Conservation (phyloP, 768 basidiomycete genomes). For the Tricholoma saponaceum region DNA sequence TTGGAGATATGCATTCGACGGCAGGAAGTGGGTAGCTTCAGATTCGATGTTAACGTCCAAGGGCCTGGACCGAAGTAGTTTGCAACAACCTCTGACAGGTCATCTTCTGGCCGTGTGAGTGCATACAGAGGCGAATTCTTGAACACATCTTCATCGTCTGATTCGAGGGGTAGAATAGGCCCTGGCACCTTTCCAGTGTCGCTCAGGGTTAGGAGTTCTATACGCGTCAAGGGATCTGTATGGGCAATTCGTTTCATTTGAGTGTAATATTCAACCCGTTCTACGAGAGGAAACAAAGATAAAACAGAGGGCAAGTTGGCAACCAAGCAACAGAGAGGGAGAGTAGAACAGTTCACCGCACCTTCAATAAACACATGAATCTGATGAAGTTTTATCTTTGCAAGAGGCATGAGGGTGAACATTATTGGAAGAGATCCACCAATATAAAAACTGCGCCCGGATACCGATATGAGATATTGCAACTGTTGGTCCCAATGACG, state of each 20-base stretch:
- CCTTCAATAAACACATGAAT: slow-evolving; percentile 79
- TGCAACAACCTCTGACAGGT: slow-evolving; percentile 54
- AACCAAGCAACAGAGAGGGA: not conserved
- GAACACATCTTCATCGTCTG: slow-evolving; percentile 61
- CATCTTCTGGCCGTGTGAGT: slow-evolving; percentile 43
- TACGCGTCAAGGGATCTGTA: slow-evolving; percentile 58
- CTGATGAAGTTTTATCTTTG: slow-evolving; percentile 78
- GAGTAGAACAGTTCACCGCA: slow-evolving; percentile 25
- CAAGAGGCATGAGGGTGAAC: slow-evolving; percentile 77
- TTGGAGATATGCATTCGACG: slow-evolving; percentile 69
- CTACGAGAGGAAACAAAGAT: slow-evolving; percentile 30
- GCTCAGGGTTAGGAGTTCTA: slow-evolving; percentile 61
- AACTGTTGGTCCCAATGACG: slow-evolving; percentile 89
- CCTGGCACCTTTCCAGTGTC: slow-evolving; percentile 46
- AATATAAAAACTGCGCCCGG: slow-evolving; percentile 74
- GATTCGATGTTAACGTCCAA: slow-evolving; percentile 71
- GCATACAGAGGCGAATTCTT: slow-evolving; percentile 62
- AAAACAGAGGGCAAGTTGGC: not conserved
- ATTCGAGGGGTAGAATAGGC: slow-evolving; percentile 75
- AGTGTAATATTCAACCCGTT: slow-evolving; percentile 79
- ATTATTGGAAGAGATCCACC: slow-evolving; percentile 79
- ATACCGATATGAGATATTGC: slow-evolving; percentile 73
- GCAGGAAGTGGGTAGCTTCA: slow-evolving; percentile 69
- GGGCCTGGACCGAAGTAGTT: slow-evolving; percentile 77
- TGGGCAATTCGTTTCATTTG: slow-evolving; percentile 63